Evolutionary conservation across 1,284 basidiomycete genomes (phyloP), one percentile per base, ranked within the genome.

Genomic region (Heimioporus retisporus): DNA sequence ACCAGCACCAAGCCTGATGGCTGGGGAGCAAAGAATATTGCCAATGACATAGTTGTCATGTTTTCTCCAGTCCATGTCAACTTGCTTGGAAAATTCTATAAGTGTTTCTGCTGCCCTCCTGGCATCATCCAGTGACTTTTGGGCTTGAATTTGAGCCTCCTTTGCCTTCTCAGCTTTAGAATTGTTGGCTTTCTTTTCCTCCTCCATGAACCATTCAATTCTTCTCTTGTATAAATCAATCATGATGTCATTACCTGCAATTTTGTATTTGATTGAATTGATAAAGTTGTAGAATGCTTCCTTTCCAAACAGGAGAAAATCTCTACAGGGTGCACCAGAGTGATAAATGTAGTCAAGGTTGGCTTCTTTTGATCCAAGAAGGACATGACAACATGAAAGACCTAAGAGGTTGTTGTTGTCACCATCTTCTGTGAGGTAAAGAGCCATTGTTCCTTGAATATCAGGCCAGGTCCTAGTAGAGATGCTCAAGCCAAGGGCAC

Each of bases 1-100:
- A 59, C 70, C 70, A 59, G 65, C 64, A 56, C 72, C 65, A 68
- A 77, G 54, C 66, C 25, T 55, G 68, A 83, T 72, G 54, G 80
- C 61, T 43, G 80, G 77, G 65, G 78, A 74, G 68, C 53, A 60
- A 69, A 76, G 35, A 72, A 82, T 60, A 58, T 77, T 70, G 57
- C 80, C 80, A 28, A 83, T 54, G 63, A 78, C 68, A 61, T 78
- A 75, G 60, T 77, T 65, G 54, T 68, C 48, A 44, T 48, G 61
- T 54, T 69, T 65, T 0, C 48, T 67, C 77, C 75, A 78, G 64
- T 79, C 46, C 67, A 68, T 70, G 1, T 65, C 68, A 60, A 76
- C 68, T 60, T 21, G 61, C 11, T 60, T 18, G 71, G 68, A 68
- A 23, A 78, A 73, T 63, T 4, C 44, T 59, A 18, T 51, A 66